Evolutionary conservation across 2,329 filamentous ascomycete genomes (phyloP), one percentile per base, ranked within the genome.

Genomic region (Botrytis pseudocinerea): DNA sequence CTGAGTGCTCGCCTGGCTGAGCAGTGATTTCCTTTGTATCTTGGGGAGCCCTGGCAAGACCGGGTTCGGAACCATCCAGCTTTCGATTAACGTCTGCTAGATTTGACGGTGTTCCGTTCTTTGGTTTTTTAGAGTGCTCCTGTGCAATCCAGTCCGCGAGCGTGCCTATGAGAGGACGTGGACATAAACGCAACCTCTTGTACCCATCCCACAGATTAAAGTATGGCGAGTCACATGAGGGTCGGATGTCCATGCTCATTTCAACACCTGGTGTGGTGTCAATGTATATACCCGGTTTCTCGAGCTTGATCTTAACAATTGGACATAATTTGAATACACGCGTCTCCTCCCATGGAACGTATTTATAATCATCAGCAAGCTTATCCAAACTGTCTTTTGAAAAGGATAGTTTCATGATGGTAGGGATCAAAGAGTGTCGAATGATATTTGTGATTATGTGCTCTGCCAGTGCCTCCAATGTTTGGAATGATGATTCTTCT

Each of bases 381-480:
- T 28, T 18, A 42, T 12, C 22, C 65, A 38, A 51, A 25, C 12
- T 6, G 25, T 42, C 40, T 40, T 48, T 40, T 20, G 73, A 7
- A 75, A 3, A 57, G 51, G 51, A 46, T 20, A 54, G 51, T 70
- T 73, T 61, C 40, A 69, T 22, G 3, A 71, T 78, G 78, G 44
- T 80, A 76, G 73, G 78, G 68, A 76, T 75, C 61, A 78, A 78
- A 75, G 88, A 83, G 44, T 85, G 83, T 38, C 79, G 78, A n/a
- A 86, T 82, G 59, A 90, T 83, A 12, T 79, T 80, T 8, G 82
- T 81, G 69, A 82, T 87, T 70, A 86, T 82, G 76, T 86, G 83
- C 0, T 83, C 82, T 3, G 86, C 88, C 40, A 92, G 82, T 0
- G 89, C 88, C 79, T 92, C 90, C 1, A 92, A 85, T 0, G 90